Percentiles rank a stretch among this genome's conserved stretches.
phyloP scores from a whole-genome alignment of 495 filamentous ascomycete genomes.

The Ascodesmis nigricans region DNA sequence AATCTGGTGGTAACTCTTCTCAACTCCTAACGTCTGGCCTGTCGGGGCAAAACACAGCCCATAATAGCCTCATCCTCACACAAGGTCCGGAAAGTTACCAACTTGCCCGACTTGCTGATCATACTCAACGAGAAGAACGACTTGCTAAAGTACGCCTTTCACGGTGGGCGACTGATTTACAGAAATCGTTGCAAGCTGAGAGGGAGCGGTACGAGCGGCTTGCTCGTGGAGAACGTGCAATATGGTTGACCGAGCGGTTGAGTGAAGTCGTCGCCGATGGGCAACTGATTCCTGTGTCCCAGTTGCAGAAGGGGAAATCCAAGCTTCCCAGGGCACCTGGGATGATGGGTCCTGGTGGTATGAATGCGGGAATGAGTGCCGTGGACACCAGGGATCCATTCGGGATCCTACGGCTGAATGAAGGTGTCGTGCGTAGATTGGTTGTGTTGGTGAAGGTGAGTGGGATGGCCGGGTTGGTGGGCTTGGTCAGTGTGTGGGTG shows the following conservation, averaged over 20 bases:
- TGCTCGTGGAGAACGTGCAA: slow-evolving; percentile 45
- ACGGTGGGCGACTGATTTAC: slow-evolving; percentile 79
- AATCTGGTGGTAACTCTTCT: slow-evolving; percentile 9
- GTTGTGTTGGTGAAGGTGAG: slow-evolving; percentile 18
- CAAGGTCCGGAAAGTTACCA: slow-evolving; percentile 28
- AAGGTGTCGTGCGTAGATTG: slow-evolving; percentile 12
- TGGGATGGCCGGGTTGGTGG: slow-evolving; percentile 18
- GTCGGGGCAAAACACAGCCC: slow-evolving; percentile 11
- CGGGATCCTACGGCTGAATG: slow-evolving; percentile 16
- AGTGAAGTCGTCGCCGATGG: slow-evolving; percentile 56
- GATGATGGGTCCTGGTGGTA: not conserved
- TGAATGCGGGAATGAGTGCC: not conserved
- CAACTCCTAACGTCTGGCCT: too few relatives aligned
- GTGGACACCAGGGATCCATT: slow-evolving; percentile 16
- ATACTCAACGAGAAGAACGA: slow-evolving; percentile 47
- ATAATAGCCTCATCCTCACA: too few relatives aligned
- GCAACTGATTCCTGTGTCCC: slow-evolving; percentile 33
- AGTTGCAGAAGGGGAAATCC: slow-evolving; percentile 13
- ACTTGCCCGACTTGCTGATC: slow-evolving; percentile 47
- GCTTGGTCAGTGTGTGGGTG: slow-evolving; percentile 19
- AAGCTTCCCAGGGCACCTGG: slow-evolving; percentile 6
- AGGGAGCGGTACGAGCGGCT: slow-evolving; percentile 52
- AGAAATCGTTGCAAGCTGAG: slow-evolving; percentile 62
- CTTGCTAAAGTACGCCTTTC: slow-evolving; percentile 61
- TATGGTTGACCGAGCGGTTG: slow-evolving; percentile 58